Evolutionary conservation across 2,329 filamentous ascomycete genomes (phyloP), one percentile per base, ranked within the genome.

Genomic region (Alternaria triticimaculans): DNA sequence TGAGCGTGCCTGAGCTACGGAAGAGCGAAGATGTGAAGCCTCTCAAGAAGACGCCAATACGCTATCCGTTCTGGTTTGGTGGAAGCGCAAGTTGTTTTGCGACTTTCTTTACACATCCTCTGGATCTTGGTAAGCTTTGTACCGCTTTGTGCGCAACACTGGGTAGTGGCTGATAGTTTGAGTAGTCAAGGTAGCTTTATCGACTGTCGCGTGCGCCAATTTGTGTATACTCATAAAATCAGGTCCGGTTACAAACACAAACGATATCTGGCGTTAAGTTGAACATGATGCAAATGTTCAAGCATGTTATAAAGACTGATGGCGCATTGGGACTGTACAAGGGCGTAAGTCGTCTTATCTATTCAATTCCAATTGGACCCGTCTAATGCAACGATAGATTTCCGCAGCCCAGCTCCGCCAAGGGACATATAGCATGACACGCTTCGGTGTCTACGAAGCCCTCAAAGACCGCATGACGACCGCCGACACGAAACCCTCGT

Each of bases 361-460:
- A 10, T 43, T 18, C 55, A 21, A 26, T 15, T 20, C 33, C 23
- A 48, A 15, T 15, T 33, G 14, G 18, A 11, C 26, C 3, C 10
- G 18, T n/a, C 49, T 66, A 37, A 67, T 37, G 4, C 45, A 6
- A 18, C n/a, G 23, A 6, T 73, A 89, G 83, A 89, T 98, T 63
- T 96, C 94, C 3, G 96, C 96, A 70, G 96, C 94, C 60, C 88
- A 98, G 53, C 87, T 98, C 62, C 94, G 96, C 69, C 96, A 98
- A 84, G 87, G 82, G 58, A 98, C 96, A 63, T 99, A 99, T 84
- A 96, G 92, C 63, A 99, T 96, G 55, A 96, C 94, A 41, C 93
- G 96, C 53, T 99, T 99, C 83, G 96, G 94, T 68, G 89, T 97
- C 68, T 99, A 99, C 85, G 96, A 98, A 82, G 90, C 97, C 72